Percentiles rank a stretch among this genome's conserved stretches.
These are phyloP conservation scores for Gnomoniopsis sp. DNA, from an alignment of 2,329 filamentous ascomycete genomes.

Conservation along the genomic window DNA sequence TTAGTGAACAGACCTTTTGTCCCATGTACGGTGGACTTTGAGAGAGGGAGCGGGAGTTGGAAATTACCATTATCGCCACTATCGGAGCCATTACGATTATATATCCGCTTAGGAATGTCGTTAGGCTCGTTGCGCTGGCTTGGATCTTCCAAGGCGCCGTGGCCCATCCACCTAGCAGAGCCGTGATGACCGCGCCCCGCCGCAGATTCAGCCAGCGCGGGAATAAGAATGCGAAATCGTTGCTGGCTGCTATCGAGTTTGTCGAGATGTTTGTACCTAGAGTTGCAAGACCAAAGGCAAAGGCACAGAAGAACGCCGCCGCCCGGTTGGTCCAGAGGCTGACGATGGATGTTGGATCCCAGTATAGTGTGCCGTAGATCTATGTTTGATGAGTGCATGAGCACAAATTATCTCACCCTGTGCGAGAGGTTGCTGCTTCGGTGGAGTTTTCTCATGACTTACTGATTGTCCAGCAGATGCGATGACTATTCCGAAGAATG, in stretches of 20 bases:
- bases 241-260: conserved; percentile 48
- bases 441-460: neutral
- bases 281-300: conserved; percentile 36
- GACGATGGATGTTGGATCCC: conserved; percentile 47
- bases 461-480: conserved; percentile 39
- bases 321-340: conserved; percentile 34
- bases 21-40: too few species aligned
- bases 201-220: conserved; percentile 31
- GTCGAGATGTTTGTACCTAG: conserved; percentile 26
- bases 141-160: conserved; percentile 34
- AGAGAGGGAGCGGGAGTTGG: too few species aligned
- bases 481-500: conserved; percentile 44
- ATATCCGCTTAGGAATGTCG: conserved; percentile 14
- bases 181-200: conserved; percentile 27
- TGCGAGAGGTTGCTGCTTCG: too few species aligned
- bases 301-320: conserved; percentile 27
- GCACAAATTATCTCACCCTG: too few species aligned
- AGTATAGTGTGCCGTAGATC: conserved; percentile 42
- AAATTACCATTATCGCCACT: conserved; percentile 16
- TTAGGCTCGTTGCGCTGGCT: conserved; percentile 22
- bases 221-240: conserved; percentile 33
- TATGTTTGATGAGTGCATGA: neutral
- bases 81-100: conserved; percentile 22
- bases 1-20: neutral
- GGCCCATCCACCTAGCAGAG: conserved; percentile 31